Percentiles rank a stretch among this genome's conserved stretches.
Evolutionary conservation across 2,329 filamentous ascomycete genomes (phyloP).

Genomic region (Fusarium incarnatum): DNA sequence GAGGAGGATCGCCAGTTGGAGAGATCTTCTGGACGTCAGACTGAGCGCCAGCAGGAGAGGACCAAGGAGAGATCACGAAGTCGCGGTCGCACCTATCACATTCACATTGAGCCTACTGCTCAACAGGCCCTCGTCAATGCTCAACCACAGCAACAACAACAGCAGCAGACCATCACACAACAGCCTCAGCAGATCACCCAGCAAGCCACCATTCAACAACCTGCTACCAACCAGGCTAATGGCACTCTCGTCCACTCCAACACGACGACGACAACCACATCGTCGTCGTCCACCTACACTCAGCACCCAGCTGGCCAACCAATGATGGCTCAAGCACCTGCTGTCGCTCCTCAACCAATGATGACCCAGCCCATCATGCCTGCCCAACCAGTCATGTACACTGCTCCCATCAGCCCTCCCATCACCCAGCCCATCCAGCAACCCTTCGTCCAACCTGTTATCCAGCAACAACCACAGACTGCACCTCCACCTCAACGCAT

Average conservation of each 20-base stretch:
- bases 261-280: conserved; percentile 21
- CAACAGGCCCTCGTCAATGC: conserved; percentile 22
- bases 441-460: conserved; percentile 19
- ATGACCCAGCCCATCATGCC: conserved; percentile 31
- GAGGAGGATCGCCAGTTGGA: conserved; percentile 35
- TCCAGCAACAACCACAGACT: conserved; percentile 30
- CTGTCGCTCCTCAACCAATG: conserved; percentile 36
- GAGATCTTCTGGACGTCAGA: conserved; percentile 21
- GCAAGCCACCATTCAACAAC: conserved; percentile 26
- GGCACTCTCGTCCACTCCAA: conserved; percentile 25
- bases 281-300: conserved; percentile 21
- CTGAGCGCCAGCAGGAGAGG: conserved; percentile 36
- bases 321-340: conserved; percentile 30
- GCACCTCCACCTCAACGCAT: conserved; percentile 23
- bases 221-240: conserved; percentile 14
- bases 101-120: conserved; percentile 44
- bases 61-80: conserved; percentile 42
- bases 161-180: conserved; percentile 15
- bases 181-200: conserved; percentile 13
- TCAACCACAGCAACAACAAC: conserved; percentile 24
- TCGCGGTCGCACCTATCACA: conserved; percentile 46
- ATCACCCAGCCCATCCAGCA: conserved; percentile 29
- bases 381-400: conserved; percentile 23
- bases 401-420: conserved; percentile 29
- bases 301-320: conserved; percentile 36